Percentiles rank a stretch among this genome's conserved stretches.
phyloP scores from a whole-genome alignment of 75 land plant species.

The Ceratopteris richardii region DNA sequence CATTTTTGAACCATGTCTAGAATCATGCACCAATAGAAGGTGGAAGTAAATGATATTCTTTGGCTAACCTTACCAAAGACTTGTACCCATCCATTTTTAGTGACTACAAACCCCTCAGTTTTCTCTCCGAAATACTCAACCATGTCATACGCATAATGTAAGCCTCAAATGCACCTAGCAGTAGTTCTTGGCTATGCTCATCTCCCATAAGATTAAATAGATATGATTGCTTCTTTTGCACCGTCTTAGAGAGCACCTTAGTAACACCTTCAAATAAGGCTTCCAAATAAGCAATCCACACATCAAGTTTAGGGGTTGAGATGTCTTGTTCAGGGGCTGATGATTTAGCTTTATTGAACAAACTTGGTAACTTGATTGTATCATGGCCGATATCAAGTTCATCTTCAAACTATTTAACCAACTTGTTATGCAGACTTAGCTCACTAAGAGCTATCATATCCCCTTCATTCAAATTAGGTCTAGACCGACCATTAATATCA shows the following conservation, averaged over 20 bases:
- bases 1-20: no score
- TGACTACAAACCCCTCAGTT: no score
- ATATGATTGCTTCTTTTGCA: slow-evolving; percentile 56
- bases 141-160: slow-evolving; percentile 22
- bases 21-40: no score
- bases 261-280: slow-evolving; percentile 63
- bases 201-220: slow-evolving; percentile 41
- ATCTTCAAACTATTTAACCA: slow-evolving; percentile 39
- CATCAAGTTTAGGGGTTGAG: no score
- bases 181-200: slow-evolving; percentile 47
- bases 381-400: slow-evolving; percentile 43
- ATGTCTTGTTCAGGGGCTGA: slow-evolving; percentile 29
- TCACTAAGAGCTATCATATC: slow-evolving; percentile 8
- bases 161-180: slow-evolving; percentile 57
- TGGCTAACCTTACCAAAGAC: no score
- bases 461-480: slow-evolving; percentile 3
- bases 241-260: slow-evolving; percentile 79
- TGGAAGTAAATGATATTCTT: no score
- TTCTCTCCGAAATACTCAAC: no score
- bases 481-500: slow-evolving; percentile 12
- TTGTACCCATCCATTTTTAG: no score
- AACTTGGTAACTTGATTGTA: slow-evolving; percentile 31
- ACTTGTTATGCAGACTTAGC: slow-evolving; percentile 22
- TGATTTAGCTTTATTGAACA: no score
- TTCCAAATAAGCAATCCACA: slow-evolving; percentile 59